A percentile compares a stretch with the other conserved stretches of the same genome.
phyloP scores from a whole-genome alignment of 805 yeast genomes.

The Blastobotrys mokoenaii region DNA sequence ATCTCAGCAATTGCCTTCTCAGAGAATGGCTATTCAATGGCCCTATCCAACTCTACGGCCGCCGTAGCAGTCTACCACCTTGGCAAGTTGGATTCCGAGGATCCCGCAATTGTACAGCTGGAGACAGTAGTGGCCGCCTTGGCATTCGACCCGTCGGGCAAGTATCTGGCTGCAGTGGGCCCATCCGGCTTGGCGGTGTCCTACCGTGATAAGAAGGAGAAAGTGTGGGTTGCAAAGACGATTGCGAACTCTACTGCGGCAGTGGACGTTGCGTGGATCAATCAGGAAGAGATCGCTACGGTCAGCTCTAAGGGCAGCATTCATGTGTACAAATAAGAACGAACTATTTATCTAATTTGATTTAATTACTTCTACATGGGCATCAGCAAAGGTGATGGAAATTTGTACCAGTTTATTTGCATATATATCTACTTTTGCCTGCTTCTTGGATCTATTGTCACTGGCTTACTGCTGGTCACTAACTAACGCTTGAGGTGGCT shows the following conservation, averaged over 20 bases:
- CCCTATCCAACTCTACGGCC: slow-evolving; percentile 23
- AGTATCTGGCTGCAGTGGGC: slow-evolving; percentile 16
- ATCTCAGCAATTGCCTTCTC: slow-evolving; percentile 42
- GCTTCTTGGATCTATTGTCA: background rate
- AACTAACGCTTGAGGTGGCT: slow-evolving; percentile 7
- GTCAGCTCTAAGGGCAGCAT: slow-evolving; percentile 16
- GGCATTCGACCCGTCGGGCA: slow-evolving; percentile 25
- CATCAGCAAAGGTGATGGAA: too few species aligned
- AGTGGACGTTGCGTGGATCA: slow-evolving; percentile 14
- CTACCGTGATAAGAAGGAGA: slow-evolving; percentile 34
- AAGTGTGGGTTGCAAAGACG: slow-evolving; percentile 27
- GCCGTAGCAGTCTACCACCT: slow-evolving; percentile 39
- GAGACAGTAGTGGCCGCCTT: slow-evolving; percentile 7
- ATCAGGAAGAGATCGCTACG: slow-evolving; percentile 11
- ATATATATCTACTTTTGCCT: background rate
- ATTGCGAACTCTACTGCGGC: slow-evolving; percentile 1
- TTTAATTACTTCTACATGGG: too few species aligned
- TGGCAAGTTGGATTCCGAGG: slow-evolving; percentile 29
- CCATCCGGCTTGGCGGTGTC: slow-evolving; percentile 25
- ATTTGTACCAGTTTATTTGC: too few species aligned
- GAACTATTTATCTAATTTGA: background rate
- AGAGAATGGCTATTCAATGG: slow-evolving; percentile 57
- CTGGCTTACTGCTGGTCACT: background rate
- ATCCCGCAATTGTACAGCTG: slow-evolving; percentile 10
- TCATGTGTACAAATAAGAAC: slow-evolving; percentile 3